phyloP scores from a whole-genome alignment of 148 eudicot genomes.

The Tetragonia tetragonoides region DNA sequence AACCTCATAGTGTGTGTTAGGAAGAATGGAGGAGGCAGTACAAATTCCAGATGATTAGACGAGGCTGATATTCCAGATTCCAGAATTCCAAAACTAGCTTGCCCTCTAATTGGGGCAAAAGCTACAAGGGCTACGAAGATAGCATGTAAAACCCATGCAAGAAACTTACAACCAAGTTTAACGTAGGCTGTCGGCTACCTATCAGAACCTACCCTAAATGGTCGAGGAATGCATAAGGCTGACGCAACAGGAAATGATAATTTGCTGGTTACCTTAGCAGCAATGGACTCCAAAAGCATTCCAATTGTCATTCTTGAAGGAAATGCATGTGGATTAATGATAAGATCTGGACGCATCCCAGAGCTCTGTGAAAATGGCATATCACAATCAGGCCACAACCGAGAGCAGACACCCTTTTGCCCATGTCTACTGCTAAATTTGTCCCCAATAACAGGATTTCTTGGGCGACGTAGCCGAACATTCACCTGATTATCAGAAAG shows the following conservation, averaged over 20 bases:
- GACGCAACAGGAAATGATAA: neutral
- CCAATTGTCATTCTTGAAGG: conserved; percentile 99
- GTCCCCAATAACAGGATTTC: conserved; percentile 95
- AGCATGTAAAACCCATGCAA: neutral
- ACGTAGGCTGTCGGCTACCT: neutral
- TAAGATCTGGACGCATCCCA: conserved; percentile 98
- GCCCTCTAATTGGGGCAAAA: neutral
- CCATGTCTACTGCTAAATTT: conserved; percentile 99
- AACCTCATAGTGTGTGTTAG: neutral
- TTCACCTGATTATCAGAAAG: conserved; percentile 51
- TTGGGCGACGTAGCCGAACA: conserved; percentile 72
- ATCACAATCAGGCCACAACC: conserved; percentile 84
- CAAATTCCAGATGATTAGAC: neutral
- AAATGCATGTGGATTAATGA: conserved; percentile 96
- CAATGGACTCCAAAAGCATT: conserved; percentile 96
- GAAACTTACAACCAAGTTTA: neutral
- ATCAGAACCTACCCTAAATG: neutral
- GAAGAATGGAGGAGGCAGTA: neutral
- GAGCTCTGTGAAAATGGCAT: conserved; percentile 91
- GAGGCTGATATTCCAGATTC: too few relatives aligned
- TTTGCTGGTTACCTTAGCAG: conserved; percentile 70
- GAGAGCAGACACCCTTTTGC: conserved; percentile 98
- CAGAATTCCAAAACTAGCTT: too few relatives aligned
- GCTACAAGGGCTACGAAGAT: neutral
- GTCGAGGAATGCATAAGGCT: neutral